Evolutionary conservation across 768 basidiomycete genomes (phyloP), one percentile per base, ranked within the genome.

Genomic region (Lepiota venenata): DNA sequence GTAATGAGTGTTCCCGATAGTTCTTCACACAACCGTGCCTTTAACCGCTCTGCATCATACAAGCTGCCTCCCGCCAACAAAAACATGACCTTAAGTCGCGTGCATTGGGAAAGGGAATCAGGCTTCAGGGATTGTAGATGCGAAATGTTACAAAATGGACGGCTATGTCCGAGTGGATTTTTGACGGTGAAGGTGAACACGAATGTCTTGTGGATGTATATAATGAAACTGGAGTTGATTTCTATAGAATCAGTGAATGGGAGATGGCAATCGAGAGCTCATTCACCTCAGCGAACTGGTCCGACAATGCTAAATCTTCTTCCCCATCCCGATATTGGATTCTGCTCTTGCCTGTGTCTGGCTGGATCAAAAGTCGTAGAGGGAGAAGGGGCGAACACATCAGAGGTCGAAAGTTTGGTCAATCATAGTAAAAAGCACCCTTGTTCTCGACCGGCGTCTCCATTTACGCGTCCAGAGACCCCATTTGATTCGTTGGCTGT

Each of bases 91-190:
- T 89, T 91, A 58, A 96, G 76, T 20, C 93, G 82, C 1, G 74
- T 72, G 16, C 81, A 80, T 66, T 93, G 93, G 54, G 83, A 78
- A 14, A 79, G 77, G 0, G 91, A 89, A 52, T n/a, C n/a, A n/a
- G n/a, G n/a, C n/a, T n/a, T 89, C 82, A 1, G 91, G 91, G 3
- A 91, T 90, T 20, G 88, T 88, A 15, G 87, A 84, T 2, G 85
- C 77, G 58, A 95, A 87, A 68, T 93, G 91, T 5, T 83, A 77
- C 6, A 91, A 64, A 67, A 87, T 89, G 0, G 86, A 75, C 11
- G 71, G 59, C 6, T 69, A 65, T 27, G 66, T 70, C 29, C 61
- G 67, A 20, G 36, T 56, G 27, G 55, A 8, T n/a, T 29, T 29
- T n/a, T 35, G 45, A 20, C 41, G 46, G 18, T 36, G 22, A 15